Percentiles rank a stretch among this genome's conserved stretches.
These are phyloP conservation scores for Ceratocystiopsis minuta DNA, from an alignment of 2,329 filamentous ascomycete species.

Conservation along the genomic window DNA sequence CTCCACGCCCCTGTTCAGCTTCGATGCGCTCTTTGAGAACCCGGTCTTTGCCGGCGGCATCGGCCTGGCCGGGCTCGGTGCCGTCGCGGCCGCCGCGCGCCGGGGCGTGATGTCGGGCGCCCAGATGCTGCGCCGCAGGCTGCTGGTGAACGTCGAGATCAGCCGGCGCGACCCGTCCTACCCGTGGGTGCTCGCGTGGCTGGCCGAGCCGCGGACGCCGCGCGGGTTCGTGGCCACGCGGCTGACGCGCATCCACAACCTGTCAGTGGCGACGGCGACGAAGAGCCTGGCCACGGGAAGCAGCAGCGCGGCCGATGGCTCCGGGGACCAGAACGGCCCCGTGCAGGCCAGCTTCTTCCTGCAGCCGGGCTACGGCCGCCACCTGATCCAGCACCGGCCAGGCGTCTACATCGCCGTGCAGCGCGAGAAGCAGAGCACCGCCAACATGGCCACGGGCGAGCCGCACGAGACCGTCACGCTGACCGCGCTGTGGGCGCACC, in stretches of 20 bases:
- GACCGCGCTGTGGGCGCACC: constrained; percentile 78
- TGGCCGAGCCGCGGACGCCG: constrained; percentile 60
- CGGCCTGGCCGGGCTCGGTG: constrained; percentile 77
- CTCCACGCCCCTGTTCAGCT: constrained; percentile 7
- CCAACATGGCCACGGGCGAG: constrained; percentile 64
- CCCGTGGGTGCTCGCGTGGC: constrained; percentile 86
- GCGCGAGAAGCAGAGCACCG: constrained; percentile 68
- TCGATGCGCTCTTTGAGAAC: constrained; percentile 44
- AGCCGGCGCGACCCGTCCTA: constrained; percentile 87
- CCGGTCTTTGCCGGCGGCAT: constrained; percentile 57
- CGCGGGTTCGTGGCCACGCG: constrained; percentile 39
- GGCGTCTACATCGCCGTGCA: constrained; percentile 77
- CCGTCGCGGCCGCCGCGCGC: constrained; percentile 62
- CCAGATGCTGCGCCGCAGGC: constrained; percentile 59
- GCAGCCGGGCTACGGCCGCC: constrained; percentile 77
- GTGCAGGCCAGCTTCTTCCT: constrained; percentile 68
- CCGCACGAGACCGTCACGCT: constrained; percentile 90
- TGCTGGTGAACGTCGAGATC: constrained; percentile 92
- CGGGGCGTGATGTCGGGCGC: constrained; percentile 55
- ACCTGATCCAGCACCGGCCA: constrained; percentile 64
- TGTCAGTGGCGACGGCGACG: constrained; percentile 35
- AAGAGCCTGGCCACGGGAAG: constrained; percentile 34
- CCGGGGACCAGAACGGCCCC: constrained; percentile 43
- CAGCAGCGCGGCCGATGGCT: constrained; percentile 39
- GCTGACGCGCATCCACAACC: constrained; percentile 41